Conservation (phyloP, 2,329 filamentous ascomycete species). For the Phialocephala sp. region DNA sequence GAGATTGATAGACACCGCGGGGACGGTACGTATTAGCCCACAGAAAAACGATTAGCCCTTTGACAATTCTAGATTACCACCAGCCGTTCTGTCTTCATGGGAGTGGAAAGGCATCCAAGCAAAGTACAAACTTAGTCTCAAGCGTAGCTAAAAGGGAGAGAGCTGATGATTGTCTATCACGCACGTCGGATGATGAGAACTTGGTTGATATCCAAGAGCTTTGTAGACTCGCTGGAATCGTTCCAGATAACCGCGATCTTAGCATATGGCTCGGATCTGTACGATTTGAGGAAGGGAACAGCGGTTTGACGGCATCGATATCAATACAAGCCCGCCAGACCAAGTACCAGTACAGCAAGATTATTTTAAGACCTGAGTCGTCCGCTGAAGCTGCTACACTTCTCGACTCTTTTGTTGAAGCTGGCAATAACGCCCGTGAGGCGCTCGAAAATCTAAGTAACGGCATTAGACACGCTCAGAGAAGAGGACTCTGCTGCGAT, state of each 20-base stretch:
- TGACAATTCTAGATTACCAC: constrained; percentile 8
- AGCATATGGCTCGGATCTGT: background rate
- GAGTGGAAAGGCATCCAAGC: background rate
- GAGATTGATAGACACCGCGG: background rate
- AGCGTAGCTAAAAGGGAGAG: background rate
- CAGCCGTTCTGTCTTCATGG: constrained; percentile 17
- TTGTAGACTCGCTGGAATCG: constrained; percentile 9
- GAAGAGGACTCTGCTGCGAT: constrained; percentile 7
- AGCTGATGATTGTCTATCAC: too few species aligned
- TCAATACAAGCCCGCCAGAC: background rate
- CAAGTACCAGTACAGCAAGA: background rate
- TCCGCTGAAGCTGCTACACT: background rate
- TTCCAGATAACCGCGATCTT: constrained; percentile 9
- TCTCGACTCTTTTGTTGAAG: background rate
- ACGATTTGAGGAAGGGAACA: background rate
- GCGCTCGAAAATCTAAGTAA: constrained; percentile 4
- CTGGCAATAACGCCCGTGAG: background rate
- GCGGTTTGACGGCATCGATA: background rate
- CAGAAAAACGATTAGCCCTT: background rate
- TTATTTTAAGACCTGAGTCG: too few species aligned
- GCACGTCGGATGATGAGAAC: background rate
- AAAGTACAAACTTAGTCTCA: background rate
- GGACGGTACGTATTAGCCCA: constrained; percentile 16
- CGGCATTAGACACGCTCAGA: constrained; percentile 14
- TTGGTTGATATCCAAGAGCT: background rate